These are phyloP conservation scores for Camellia oleifera DNA, from an alignment of 179 eudicot species.

Conservation along the genomic window DNA sequence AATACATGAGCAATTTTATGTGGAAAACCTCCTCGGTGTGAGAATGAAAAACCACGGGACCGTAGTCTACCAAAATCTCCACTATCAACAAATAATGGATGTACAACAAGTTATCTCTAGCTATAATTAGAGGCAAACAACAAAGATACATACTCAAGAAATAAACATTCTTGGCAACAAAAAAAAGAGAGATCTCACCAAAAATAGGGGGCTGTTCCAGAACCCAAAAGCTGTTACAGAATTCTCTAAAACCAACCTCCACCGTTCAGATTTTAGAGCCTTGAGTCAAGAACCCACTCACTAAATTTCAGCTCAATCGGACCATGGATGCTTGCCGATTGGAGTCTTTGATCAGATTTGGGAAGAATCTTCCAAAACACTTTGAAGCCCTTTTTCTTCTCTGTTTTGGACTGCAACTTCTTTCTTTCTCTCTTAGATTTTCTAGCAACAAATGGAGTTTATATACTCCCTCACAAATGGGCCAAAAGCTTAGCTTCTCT, in stretches of 20 bases:
- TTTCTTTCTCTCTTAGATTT: no score
- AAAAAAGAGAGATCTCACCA: background rate
- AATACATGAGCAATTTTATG: background rate
- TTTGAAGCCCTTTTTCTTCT: no score
- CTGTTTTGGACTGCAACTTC: no score
- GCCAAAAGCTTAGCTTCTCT: no score
- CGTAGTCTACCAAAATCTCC: background rate
- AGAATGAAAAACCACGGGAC: background rate
- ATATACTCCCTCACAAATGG: no score
- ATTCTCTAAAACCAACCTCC: background rate
- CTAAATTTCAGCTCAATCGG: conserved; percentile 2
- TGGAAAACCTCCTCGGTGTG: background rate
- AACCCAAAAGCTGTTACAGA: background rate
- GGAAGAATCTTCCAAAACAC: no score
- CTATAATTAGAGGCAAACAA: background rate
- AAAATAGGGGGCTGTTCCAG: background rate
- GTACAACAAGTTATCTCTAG: background rate
- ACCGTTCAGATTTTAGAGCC: background rate
- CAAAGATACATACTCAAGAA: background rate
- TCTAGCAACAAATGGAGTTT: no score
- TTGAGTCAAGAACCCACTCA: background rate
- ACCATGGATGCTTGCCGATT: no score
- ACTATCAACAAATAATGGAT: conserved; percentile 4
- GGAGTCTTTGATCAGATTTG: background rate
- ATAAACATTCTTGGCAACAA: background rate